Conservation (phyloP, 1,284 basidiomycete genomes). For the Apiotrichum brassicae region DNA sequence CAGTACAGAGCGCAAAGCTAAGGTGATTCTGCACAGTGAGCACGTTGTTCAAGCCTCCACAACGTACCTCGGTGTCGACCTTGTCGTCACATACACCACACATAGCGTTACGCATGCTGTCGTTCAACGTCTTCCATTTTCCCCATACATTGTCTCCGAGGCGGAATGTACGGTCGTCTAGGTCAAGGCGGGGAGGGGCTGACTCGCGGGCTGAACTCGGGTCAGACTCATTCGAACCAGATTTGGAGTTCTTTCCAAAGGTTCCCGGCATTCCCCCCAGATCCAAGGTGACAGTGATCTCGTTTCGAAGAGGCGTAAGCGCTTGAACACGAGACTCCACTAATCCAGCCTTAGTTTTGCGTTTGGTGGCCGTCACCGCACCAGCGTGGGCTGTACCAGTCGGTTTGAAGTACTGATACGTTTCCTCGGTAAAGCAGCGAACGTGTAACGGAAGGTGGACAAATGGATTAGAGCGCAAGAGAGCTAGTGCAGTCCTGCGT, state of each 20-base stretch:
- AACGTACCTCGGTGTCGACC: slow-evolving; percentile 53
- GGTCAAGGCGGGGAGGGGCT: slow-evolving; percentile 52
- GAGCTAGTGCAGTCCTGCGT: slow-evolving; percentile 34
- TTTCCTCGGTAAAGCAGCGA: slow-evolving; percentile 60
- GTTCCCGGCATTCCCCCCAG: slow-evolving; percentile 61
- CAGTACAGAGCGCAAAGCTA: slow-evolving; percentile 53
- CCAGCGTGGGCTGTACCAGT: too few species aligned
- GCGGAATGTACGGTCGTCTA: slow-evolving; percentile 57
- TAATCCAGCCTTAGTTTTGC: background rate
- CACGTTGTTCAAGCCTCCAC: background rate
- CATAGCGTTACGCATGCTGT: background rate
- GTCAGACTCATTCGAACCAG: too few species aligned
- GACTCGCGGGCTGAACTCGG: slow-evolving; percentile 36
- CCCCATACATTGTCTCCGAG: slow-evolving; percentile 16
- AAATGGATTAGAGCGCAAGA: slow-evolving; percentile 25
- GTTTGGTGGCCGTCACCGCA: background rate
- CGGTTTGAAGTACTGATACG: background rate
- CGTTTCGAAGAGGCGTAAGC: slow-evolving; percentile 47
- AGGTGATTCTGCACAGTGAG: slow-evolving; percentile 54
- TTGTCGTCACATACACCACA: slow-evolving; percentile 56
- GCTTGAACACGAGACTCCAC: slow-evolving; percentile 5
- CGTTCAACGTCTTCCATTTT: slow-evolving; percentile 16
- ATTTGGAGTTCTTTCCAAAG: slow-evolving; percentile 56
- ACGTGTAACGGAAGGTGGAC: slow-evolving; percentile 44
- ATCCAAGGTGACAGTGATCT: slow-evolving; percentile 55